Evolutionary conservation across 306 rosid genomes (phyloP).

Genomic region (Glycyrrhiza uralensis): DNA sequence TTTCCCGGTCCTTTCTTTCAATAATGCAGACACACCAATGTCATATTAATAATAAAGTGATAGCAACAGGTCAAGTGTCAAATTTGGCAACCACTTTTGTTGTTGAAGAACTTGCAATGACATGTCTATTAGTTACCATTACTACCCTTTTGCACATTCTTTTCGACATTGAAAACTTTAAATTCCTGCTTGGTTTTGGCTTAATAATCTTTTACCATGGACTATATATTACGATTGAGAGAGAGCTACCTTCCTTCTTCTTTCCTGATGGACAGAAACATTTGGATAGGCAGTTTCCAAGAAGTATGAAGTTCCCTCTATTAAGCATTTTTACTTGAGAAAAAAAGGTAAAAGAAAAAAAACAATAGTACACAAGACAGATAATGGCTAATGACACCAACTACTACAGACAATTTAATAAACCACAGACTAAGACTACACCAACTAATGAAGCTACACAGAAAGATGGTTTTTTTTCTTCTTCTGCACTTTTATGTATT

Average conservation of each 20-base stretch:
- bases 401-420: slow-evolving; percentile 32
- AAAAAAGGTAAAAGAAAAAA: slow-evolving; percentile 13
- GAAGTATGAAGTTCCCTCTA: slow-evolving; percentile 29
- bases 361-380: slow-evolving; percentile 34
- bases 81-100: slow-evolving; percentile 37
- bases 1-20: slow-evolving; percentile 27
- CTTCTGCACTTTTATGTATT: slow-evolving; percentile 3
- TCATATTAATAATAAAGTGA: too few species aligned
- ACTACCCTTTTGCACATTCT: slow-evolving; percentile 7
- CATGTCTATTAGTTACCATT: background rate
- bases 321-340: slow-evolving; percentile 32
- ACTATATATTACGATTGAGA: background rate
- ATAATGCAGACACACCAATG: slow-evolving; percentile 14
- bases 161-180: background rate
- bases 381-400: slow-evolving; percentile 32
- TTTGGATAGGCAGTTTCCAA: slow-evolving; percentile 21
- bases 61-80: slow-evolving; percentile 31
- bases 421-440: slow-evolving; percentile 32
- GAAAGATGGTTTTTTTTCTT: background rate
- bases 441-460: slow-evolving; percentile 38
- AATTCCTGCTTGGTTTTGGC: background rate
- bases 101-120: background rate
- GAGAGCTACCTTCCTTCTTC: slow-evolving; percentile 16
- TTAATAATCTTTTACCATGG: background rate
- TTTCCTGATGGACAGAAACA: slow-evolving; percentile 15